Evolutionary conservation across 805 yeast genomes (phyloP), one percentile per base, ranked within the genome.

Genomic region (Wickerhamiella siamensis): DNA sequence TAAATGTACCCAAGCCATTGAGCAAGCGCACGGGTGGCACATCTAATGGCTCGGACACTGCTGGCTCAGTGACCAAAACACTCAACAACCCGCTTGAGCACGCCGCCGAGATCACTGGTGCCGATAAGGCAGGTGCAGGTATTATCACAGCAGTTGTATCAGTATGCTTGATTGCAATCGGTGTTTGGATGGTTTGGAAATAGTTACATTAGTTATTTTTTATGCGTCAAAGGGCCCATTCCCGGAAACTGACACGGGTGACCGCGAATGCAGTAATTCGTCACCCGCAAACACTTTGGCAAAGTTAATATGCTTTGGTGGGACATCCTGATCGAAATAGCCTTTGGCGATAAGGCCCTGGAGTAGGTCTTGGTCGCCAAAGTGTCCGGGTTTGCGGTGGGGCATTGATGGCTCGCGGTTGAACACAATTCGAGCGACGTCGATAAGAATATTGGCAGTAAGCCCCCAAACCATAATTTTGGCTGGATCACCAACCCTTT

Each of bases 71-170:
- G 44, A 50, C 48, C 9, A 33, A 44, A 31, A 36, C 43, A 38
- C 16, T 33, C 19, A 39, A 47, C 17, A 48, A 42, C 33, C 47
- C 51, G 26, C 43, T 53, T 4, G 47, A 45, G 6, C 56, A 57
- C 38, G 40, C 43, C 5, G 44, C 51, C 18, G 62, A 58, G 1
- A 74, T 86, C 34, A 64, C 74, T 1, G 58, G 65, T 0, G 75
- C 72, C 45, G 95, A 83, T 55, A 72, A 70, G 52, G 95, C 84
- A 2, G 97, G 97, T 39, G 95, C 96, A 1, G 94, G 93, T 38
- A 65, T 87, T 18, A 59, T 83, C 34, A 88, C 98, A 0, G 93
- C 87, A 0, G 59, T 83, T 4, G 76, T 80, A 1, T 58, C 83
- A 48, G 72, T 74, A 2, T 56, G 68, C 2, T 52, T 84, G 19